Conservation (phyloP, 2,329 filamentous ascomycete genomes). For the Xylariaceae sp. region DNA sequence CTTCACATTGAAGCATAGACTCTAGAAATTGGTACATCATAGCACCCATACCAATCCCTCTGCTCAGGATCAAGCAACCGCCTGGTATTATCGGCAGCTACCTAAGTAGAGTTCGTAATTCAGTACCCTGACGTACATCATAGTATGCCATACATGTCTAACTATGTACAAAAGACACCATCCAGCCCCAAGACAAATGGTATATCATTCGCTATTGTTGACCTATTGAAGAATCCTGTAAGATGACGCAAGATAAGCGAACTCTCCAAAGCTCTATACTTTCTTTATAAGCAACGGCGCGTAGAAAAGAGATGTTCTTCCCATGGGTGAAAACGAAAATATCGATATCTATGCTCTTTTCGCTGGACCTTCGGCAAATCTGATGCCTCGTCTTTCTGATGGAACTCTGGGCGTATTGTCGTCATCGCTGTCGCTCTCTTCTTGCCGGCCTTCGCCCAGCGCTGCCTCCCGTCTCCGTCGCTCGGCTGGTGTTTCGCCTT, state of each 20-base stretch:
- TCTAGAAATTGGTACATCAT: too few species aligned
- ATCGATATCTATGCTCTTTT: constrained; percentile 18
- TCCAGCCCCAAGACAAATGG: background rate
- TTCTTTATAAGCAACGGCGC: constrained; percentile 4
- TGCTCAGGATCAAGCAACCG: too few species aligned
- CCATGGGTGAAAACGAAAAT: constrained; percentile 1
- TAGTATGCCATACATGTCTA: background rate
- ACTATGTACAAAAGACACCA: background rate
- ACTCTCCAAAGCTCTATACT: background rate
- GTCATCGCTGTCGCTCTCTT: constrained; percentile 50
- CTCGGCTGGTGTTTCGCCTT: constrained; percentile 73
- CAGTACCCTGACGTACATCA: background rate
- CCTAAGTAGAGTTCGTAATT: too few species aligned
- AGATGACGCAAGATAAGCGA: background rate
- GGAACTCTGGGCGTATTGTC: constrained; percentile 52
- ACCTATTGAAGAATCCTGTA: too few species aligned
- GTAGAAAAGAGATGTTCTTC: too few species aligned
- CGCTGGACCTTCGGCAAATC: constrained; percentile 51
- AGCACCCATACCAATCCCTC: too few species aligned
- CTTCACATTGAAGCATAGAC: too few species aligned
- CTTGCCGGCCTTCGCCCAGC: constrained; percentile 46
- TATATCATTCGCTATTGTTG: constrained; percentile 1
- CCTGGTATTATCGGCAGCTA: too few species aligned
- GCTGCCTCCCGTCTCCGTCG: constrained; percentile 68
- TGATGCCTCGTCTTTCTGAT: constrained; percentile 49